Evolutionary conservation across 805 yeast species (phyloP), one percentile per base, ranked within the genome.

Genomic region (Priceomyces fermenticarens): DNA sequence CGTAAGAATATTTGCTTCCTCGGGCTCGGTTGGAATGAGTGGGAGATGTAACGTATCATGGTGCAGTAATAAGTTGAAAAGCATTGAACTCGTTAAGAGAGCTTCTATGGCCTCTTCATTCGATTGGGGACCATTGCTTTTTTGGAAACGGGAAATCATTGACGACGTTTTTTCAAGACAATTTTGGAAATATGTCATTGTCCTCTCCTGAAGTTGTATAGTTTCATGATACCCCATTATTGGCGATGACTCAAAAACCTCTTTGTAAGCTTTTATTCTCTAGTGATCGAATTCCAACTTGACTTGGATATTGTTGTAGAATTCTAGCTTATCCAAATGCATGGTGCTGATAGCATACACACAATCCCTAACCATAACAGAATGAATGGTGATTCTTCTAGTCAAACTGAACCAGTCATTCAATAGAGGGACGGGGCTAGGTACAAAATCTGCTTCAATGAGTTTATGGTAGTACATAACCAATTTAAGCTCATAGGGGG

Each of bases 21-120:
- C 16, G n/a, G 32, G 39, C 12, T 28, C 33, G 29, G 8, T 5
- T 3, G 32, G 13, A 14, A 27, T 16, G 3, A 36, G 26, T 4
- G 35, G 28, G 30, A 35, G 38, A 26, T 23, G 26, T 30, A 35
- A 23, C 13, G 38, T 10, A 11, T 17, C 30, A 23, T 35, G 38
- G 27, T 35, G 38, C 38, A 35, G 38, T 30, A 35, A 35, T n/a
- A 35, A 23, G 26, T 35, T 35, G 30, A 35, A 35, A 9, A 35
- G 10, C 4, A 35, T 35, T 9, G 23, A 12, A 13, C 38, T 35
- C 26, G 38, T 20, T 11, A 35, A 23, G 12, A 25, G 12, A 11
- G 23, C 26, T 35, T 35, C 38, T 5, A 35, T 20, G 15, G 38
- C 30, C 23, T 35, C 15, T 5, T 16, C 12, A 35, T 10, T 15